Percentiles rank a stretch among this genome's conserved stretches.
These are phyloP conservation scores for Diaporthe ilicicola DNA, from an alignment of 2,329 filamentous ascomycete genomes.

Conservation along the genomic window DNA sequence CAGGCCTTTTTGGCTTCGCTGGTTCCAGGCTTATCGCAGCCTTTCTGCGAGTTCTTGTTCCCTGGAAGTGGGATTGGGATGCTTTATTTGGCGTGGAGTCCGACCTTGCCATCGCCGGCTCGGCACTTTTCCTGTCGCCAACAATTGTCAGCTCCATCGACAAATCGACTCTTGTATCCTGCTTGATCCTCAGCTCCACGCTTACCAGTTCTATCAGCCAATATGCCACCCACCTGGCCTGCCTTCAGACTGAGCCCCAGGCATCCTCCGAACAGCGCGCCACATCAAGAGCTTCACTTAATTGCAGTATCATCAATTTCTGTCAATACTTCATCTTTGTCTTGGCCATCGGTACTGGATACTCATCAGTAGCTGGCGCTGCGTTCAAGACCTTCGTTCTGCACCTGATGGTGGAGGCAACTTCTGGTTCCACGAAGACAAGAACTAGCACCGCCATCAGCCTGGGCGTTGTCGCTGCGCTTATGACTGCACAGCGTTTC, in stretches of 20 bases:
- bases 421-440: background rate
- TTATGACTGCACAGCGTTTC: background rate
- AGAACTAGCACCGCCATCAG: background rate
- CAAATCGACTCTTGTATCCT: background rate
- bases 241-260: background rate
- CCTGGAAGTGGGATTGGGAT: background rate
- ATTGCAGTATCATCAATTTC: constrained; percentile 2
- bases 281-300: background rate
- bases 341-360: background rate
- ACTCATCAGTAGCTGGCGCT: background rate
- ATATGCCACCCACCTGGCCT: constrained; percentile 9
- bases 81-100: background rate
- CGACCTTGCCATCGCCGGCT: background rate
- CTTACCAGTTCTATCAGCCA: background rate
- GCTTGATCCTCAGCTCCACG: constrained; percentile 4
- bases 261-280: background rate
- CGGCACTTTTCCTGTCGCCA: background rate
- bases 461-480: background rate
- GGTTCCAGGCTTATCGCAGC: background rate
- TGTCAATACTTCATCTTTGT: background rate
- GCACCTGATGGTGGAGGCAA: background rate
- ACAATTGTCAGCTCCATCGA: background rate
- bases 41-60: background rate
- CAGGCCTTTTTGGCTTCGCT: background rate
- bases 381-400: background rate